Evolutionary conservation across 768 basidiomycete genomes (phyloP), one percentile per base, ranked within the genome.

Genomic region (Pleurotus cornucopiae): DNA sequence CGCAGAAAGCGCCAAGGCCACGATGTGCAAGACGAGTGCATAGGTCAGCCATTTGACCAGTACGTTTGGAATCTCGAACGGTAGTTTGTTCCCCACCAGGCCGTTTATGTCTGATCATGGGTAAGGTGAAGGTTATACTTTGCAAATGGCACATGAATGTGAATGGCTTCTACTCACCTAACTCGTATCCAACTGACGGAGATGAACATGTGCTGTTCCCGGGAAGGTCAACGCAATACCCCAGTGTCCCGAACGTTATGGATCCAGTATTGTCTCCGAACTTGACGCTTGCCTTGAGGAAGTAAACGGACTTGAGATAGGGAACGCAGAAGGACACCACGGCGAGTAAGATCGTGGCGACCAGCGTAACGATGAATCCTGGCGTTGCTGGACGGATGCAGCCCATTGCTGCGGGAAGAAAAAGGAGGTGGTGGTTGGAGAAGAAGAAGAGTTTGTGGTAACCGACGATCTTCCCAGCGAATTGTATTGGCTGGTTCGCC

Each of bases 41-140:
- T 96, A 96, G 7, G 97, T 98, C 66, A 98, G 75, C 92, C 95
- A 98, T 75, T 97, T 96, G 58, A 94, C 89, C 49, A 86, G 80
- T 5, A 92, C 82, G 55, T 84, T 75, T 1, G 94, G 93, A 49
- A 98, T 91, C 61, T 91, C 69, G 37, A 95, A 71, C 23, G 75
- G 63, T 2, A 81, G 73, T 3, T 77, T 70, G 67, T 91, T 79
- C 5, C 87, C 91, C 30, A 97, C 83, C 1, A 98, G 78, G 38
- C 75, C 66, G 64, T 94, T 92, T 61, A 95, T 83, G 63, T 98
- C 94, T 95, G 60, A 2, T 38, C 46, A 54, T 49, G 14, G 5
- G 46, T 26, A 51, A 59, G 55, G 46, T 52, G 54, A 49, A 57
- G 57, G 55, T 46, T 46, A 47, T 26, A 48, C 44, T 47, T 6